Percentiles rank a stretch among this genome's conserved stretches.
Evolutionary conservation across 805 yeast genomes (phyloP).

Genomic region (Pichia kluyveri): DNA sequence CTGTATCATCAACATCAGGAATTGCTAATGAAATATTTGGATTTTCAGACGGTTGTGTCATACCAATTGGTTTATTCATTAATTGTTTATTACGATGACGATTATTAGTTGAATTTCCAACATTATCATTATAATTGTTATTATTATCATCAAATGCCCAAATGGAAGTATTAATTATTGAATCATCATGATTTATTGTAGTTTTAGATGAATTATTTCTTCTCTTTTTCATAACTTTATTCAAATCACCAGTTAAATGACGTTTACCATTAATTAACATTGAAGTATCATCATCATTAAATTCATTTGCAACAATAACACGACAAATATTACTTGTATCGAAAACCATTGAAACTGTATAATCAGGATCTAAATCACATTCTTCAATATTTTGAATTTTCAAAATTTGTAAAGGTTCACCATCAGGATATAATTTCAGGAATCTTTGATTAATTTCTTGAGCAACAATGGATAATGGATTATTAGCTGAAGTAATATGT

Average conservation of each 20-base stretch:
- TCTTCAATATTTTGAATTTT: slow-evolving; percentile 57
- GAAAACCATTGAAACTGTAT: slow-evolving; percentile 55
- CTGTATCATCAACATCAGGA: slow-evolving; percentile 11
- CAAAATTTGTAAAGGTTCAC: slow-evolving; percentile 43
- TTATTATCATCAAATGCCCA: slow-evolving; percentile 12
- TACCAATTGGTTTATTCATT: slow-evolving; percentile 6
- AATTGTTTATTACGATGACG: not conserved
- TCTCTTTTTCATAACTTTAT: slow-evolving; percentile 22
- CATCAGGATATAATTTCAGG: slow-evolving; percentile 56
- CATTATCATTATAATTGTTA: not conserved
- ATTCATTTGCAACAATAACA: slow-evolving; percentile 36
- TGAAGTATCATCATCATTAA: slow-evolving; percentile 4
- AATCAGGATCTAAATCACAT: slow-evolving; percentile 79
- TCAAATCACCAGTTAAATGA: slow-evolving; percentile 17
- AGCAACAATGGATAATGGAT: slow-evolving; percentile 40
- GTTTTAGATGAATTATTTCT: slow-evolving; percentile 15
- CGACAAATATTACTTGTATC: slow-evolving; percentile 37
- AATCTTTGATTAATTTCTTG: slow-evolving; percentile 49
- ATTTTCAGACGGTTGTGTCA: slow-evolving; percentile 1
- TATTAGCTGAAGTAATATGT: slow-evolving; percentile 46
- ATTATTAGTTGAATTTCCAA: not conserved
- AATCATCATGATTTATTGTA: slow-evolving; percentile 11
- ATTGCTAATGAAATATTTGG: slow-evolving; percentile 8
- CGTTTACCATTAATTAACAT: slow-evolving; percentile 14
- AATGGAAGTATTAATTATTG: slow-evolving; percentile 10